Evolutionary conservation across 2,329 filamentous ascomycete genomes (phyloP).

Genomic region (Fusarium sp.): DNA sequence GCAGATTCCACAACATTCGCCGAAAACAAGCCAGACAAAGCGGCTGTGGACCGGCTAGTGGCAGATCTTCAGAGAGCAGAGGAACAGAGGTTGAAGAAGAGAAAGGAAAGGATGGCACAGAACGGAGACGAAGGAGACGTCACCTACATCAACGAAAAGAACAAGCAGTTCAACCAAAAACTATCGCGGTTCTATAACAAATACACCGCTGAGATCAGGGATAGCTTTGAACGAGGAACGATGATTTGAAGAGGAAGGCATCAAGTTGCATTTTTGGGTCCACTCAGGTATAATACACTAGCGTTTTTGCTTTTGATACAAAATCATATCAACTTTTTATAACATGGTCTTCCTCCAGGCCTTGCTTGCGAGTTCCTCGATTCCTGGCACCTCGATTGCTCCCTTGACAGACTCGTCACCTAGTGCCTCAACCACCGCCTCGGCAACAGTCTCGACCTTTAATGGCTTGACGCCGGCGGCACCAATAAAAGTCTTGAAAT

Average conservation of each 20-base stretch:
- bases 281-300: slow-evolving; percentile 48
- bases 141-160: slow-evolving; percentile 99
- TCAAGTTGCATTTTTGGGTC: slow-evolving; percentile 25
- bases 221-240: slow-evolving; percentile 96
- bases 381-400: slow-evolving; percentile 78
- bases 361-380: slow-evolving; percentile 81
- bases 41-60: slow-evolving; percentile 87
- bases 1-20: slow-evolving; percentile 83
- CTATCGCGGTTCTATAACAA: slow-evolving; percentile 96
- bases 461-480: slow-evolving; percentile 85
- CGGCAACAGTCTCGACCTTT: slow-evolving; percentile 85
- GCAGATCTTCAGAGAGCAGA: slow-evolving; percentile 88
- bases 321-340: slow-evolving; percentile 53
- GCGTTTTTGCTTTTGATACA: slow-evolving; percentile 37
- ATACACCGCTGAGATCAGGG: slow-evolving; percentile 95
- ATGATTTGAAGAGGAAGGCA: slow-evolving; percentile 71
- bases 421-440: slow-evolving; percentile 89
- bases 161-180: slow-evolving; percentile 99
- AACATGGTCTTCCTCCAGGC: slow-evolving; percentile 93
- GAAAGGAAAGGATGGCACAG: slow-evolving; percentile 78
- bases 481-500: slow-evolving; percentile 80
- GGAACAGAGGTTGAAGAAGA: slow-evolving; percentile 84
- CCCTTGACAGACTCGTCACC: slow-evolving; percentile 77
- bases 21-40: slow-evolving; percentile 86
- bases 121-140: slow-evolving; percentile 90